A percentile compares a stretch with the other conserved stretches of the same genome.
Evolutionary conservation across 331 rosid species (phyloP).

Genomic region (Prunus yedoensis): DNA sequence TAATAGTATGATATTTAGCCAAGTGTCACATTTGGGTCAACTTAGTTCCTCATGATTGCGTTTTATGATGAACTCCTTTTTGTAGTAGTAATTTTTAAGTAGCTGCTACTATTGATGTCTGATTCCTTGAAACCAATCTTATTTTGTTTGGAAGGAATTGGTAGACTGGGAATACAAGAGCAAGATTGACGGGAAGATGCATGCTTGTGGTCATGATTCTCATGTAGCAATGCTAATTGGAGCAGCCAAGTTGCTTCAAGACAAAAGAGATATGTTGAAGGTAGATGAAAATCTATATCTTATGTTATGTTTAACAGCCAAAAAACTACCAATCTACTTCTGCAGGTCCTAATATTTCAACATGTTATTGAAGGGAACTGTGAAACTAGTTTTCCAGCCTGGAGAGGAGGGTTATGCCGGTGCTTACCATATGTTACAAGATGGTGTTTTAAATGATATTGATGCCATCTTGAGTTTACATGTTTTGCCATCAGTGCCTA

Average conservation of each 20-base stretch:
- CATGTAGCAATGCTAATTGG: constrained; percentile 53
- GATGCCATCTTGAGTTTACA: constrained; percentile 40
- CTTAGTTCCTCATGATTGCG: no score
- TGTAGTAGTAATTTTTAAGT: not conserved
- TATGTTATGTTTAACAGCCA: not conserved
- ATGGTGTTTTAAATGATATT: constrained; percentile 26
- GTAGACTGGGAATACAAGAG: constrained; percentile 50
- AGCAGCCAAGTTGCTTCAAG: constrained; percentile 46
- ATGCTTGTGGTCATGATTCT: constrained; percentile 52
- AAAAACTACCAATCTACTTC: not conserved
- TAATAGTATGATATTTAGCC: no score
- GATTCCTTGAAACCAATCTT: not conserved
- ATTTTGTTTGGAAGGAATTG: constrained; percentile 30
- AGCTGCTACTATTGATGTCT: not conserved
- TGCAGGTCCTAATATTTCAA: not conserved
- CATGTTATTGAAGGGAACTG: constrained; percentile 34
- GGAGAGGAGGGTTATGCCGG: constrained; percentile 44
- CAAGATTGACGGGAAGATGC: constrained; percentile 46
- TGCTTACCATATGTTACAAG: constrained; percentile 43
- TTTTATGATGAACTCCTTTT: no score
- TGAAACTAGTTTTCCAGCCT: constrained; percentile 43
- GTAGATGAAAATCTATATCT: constrained; percentile 5
- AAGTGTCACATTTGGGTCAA: no score
- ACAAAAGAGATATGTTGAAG: constrained; percentile 26
- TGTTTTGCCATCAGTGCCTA: constrained; percentile 32